Evolutionary conservation across 1,284 basidiomycete species (phyloP).

Genomic region (Papiliotrema terrestris): DNA sequence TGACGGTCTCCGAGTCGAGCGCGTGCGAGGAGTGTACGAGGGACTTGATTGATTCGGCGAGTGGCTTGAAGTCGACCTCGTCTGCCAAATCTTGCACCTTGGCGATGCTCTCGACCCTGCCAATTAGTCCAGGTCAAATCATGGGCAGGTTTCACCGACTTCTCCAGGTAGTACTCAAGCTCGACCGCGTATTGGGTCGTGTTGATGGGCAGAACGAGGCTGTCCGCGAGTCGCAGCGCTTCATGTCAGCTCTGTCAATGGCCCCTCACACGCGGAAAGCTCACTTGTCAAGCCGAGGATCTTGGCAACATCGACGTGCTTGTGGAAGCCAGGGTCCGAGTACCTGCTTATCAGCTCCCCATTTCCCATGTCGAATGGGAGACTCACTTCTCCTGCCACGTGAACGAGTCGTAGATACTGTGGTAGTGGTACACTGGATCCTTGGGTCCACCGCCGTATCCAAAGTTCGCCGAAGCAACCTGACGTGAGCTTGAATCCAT

Average conservation of each 20-base stretch:
- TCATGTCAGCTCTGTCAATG: neutral
- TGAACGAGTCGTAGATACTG: conserved; percentile 68
- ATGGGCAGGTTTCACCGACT: conserved; percentile 25
- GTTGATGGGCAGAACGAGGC: conserved; percentile 64
- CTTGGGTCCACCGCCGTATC: conserved; percentile 50
- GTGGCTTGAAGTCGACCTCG: conserved; percentile 51
- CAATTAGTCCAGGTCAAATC: neutral
- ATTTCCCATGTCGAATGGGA: neutral
- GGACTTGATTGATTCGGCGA: conserved; percentile 55
- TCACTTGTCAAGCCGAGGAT: conserved; percentile 58
- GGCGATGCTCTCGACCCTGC: conserved; percentile 55
- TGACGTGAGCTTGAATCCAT: neutral
- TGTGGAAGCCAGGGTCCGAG: conserved; percentile 70
- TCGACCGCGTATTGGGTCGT: conserved; percentile 70
- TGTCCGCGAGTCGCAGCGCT: conserved; percentile 61
- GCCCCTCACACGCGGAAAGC: neutral
- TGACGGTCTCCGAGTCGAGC: conserved; percentile 58
- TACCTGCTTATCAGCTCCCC: conserved; percentile 47
- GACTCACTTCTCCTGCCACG: conserved; percentile 57
- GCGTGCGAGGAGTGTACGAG: conserved; percentile 56
- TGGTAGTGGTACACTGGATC: conserved; percentile 73
- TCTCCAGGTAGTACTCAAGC: conserved; percentile 59
- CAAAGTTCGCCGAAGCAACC: conserved; percentile 49
- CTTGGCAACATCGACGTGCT: conserved; percentile 67
- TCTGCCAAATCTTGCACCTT: conserved; percentile 26